Conservation (phyloP, 768 basidiomycete genomes). For the Boletus tomentosulus region DNA sequence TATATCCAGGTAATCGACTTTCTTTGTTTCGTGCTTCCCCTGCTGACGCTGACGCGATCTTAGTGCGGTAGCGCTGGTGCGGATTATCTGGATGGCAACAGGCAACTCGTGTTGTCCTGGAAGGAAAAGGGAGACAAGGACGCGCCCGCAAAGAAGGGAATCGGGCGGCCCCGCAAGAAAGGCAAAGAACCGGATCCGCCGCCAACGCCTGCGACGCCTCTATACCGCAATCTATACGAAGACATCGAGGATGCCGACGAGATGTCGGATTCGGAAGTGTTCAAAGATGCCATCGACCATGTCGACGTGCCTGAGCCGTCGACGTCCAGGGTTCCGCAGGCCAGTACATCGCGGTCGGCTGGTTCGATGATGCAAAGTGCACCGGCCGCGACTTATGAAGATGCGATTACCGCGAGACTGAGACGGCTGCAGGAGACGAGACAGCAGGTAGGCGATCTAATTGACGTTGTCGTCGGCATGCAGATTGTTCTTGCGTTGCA, state of each 20-base stretch:
- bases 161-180: constrained; percentile 15
- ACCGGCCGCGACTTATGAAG: not conserved
- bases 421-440: constrained; percentile 19
- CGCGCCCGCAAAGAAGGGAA: constrained; percentile 6
- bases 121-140: constrained; percentile 20
- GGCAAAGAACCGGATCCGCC: constrained; percentile 15
- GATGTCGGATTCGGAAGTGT: constrained; percentile 14
- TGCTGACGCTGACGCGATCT: constrained; percentile 1
- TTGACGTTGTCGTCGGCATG: not conserved
- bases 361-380: not conserved
- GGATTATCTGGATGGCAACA: constrained; percentile 19
- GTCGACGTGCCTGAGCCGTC: not conserved
- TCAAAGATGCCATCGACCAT: constrained; percentile 10
- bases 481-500: constrained; percentile 2
- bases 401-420: constrained; percentile 12
- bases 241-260: constrained; percentile 27
- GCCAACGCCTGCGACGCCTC: accelerated
- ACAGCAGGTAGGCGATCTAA: constrained; percentile 11
- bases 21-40: not conserved
- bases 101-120: constrained; percentile 22
- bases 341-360: constrained; percentile 7
- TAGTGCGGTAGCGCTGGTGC: constrained; percentile 19
- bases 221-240: constrained; percentile 23
- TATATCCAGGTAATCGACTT: constrained; percentile 46
- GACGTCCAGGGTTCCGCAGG: constrained; percentile 7